Conservation (phyloP, 192 early-diverging fungal species). For the Coemansia pectinata region DNA sequence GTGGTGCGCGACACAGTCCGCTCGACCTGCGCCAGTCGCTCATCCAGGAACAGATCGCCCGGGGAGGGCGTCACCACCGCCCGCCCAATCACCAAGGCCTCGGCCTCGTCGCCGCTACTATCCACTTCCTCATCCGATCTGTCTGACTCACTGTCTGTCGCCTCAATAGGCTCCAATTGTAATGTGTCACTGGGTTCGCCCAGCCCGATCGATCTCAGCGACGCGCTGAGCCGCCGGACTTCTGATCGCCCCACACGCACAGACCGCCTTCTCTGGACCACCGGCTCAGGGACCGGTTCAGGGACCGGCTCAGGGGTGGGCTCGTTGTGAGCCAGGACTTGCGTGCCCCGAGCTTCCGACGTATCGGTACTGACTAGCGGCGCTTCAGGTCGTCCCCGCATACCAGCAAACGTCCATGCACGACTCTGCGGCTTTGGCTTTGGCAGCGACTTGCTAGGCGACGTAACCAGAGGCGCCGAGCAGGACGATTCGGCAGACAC, state of each 20-base stretch:
- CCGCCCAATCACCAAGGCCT: constrained; percentile 45
- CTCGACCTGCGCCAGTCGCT: constrained; percentile 55
- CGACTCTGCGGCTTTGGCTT: background rate
- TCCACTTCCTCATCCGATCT: constrained; percentile 2
- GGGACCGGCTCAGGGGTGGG: background rate
- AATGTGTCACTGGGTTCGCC: background rate
- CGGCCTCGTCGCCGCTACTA: constrained; percentile 26
- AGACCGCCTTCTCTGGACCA: background rate
- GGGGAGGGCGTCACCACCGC: constrained; percentile 65
- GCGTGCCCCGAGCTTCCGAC: constrained; percentile 12
- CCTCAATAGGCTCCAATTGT: background rate
- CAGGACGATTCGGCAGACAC: constrained; percentile 8
- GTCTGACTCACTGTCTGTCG: background rate
- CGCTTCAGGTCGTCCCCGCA: constrained; percentile 16
- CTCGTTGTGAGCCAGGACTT: background rate
- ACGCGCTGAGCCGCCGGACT: constrained; percentile 51
- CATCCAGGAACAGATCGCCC: constrained; percentile 66
- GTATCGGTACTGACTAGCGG: constrained; percentile 29
- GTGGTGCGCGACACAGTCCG: constrained; percentile 58
- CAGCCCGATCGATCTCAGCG: constrained; percentile 45
- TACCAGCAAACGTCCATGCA: constrained; percentile 23
- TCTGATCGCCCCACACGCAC: constrained; percentile 34
- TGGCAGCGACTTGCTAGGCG: background rate
- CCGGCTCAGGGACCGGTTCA: background rate
- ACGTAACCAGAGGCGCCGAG: background rate